These are phyloP conservation scores for Coemansia sp. DNA, from an alignment of 192 early-diverging fungal genomes.

Conservation along the genomic window DNA sequence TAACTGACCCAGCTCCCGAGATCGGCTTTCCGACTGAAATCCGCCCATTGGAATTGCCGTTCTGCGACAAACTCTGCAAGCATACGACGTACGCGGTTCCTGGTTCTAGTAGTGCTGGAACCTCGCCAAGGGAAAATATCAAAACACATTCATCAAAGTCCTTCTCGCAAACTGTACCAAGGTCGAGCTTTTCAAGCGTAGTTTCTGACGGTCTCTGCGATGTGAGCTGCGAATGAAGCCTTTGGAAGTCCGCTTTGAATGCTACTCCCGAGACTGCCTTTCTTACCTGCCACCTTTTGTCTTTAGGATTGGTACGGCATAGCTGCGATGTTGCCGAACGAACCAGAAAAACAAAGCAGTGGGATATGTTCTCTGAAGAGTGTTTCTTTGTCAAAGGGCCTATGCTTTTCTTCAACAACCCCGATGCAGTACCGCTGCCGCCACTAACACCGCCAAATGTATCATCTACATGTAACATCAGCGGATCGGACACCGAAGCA, in stretches of 20 bases:
- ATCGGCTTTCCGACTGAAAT: background rate
- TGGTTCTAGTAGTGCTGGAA: conserved; percentile 13
- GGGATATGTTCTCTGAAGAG: background rate
- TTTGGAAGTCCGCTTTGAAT: background rate
- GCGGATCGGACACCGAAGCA: conserved; percentile 13
- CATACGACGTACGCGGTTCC: conserved; percentile 33
- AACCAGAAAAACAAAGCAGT: conserved; percentile 26
- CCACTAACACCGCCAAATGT: conserved; percentile 25
- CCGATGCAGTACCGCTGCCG: background rate
- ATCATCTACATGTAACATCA: conserved; percentile 10
- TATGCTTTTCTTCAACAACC: background rate
- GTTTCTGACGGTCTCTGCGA: background rate
- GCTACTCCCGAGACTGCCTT: background rate
- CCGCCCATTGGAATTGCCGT: background rate
- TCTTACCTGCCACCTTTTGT: background rate
- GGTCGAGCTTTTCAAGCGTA: background rate
- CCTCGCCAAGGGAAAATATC: conserved; percentile 3
- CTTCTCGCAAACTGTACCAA: background rate
- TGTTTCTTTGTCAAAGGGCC: background rate
- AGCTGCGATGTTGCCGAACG: conserved; percentile 1
- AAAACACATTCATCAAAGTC: conserved; percentile 11
- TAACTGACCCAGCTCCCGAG: background rate
- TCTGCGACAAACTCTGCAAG: background rate
- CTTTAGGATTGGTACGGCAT: background rate
- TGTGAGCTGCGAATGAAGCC: background rate